phyloP scores from a whole-genome alignment of 257 asterid species.

The Rhazya stricta region DNA sequence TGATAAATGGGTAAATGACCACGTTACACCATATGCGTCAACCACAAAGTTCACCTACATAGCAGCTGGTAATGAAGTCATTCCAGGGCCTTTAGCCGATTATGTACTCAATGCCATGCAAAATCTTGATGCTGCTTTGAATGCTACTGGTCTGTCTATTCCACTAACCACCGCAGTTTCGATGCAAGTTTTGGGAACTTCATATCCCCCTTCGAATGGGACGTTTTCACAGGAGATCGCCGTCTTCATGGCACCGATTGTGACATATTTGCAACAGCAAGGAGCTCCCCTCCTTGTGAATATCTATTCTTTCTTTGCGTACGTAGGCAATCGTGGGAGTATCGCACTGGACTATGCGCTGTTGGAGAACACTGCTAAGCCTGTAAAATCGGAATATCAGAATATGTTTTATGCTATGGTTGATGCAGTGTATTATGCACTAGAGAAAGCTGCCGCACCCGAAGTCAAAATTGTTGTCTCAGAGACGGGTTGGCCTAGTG shows the following conservation, averaged over 20 bases:
- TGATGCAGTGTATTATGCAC: slow-evolving; percentile 37
- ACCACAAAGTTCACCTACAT: slow-evolving; percentile 15
- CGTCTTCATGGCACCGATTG: slow-evolving; percentile 15
- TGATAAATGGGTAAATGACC: slow-evolving; percentile 25
- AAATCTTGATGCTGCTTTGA: slow-evolving; percentile 27
- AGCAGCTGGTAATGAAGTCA: slow-evolving; percentile 44
- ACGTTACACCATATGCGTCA: slow-evolving; percentile 24
- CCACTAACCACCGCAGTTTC: slow-evolving; percentile 34
- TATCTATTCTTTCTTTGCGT: slow-evolving; percentile 38
- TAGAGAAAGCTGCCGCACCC: slow-evolving; percentile 34
- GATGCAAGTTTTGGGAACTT: slow-evolving; percentile 14
- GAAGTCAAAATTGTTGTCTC: slow-evolving; percentile 32
- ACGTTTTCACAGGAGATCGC: background rate
- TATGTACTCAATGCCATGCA: slow-evolving; percentile 34
- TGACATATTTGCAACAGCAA: slow-evolving; percentile 14
- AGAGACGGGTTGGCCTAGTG: slow-evolving; percentile 67
- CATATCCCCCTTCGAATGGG: slow-evolving; percentile 42
- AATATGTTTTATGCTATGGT: slow-evolving; percentile 50
- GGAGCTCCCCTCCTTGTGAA: slow-evolving; percentile 31
- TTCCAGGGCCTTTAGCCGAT: slow-evolving; percentile 27
- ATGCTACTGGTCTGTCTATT: slow-evolving; percentile 1
- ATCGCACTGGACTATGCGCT: slow-evolving; percentile 35
- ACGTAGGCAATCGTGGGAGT: slow-evolving; percentile 16
- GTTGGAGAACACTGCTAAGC: background rate
- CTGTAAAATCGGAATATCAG: slow-evolving; percentile 1